These are phyloP conservation scores for Alternaria triticina DNA, from an alignment of 2,329 filamentous ascomycete species.

Conservation along the genomic window DNA sequence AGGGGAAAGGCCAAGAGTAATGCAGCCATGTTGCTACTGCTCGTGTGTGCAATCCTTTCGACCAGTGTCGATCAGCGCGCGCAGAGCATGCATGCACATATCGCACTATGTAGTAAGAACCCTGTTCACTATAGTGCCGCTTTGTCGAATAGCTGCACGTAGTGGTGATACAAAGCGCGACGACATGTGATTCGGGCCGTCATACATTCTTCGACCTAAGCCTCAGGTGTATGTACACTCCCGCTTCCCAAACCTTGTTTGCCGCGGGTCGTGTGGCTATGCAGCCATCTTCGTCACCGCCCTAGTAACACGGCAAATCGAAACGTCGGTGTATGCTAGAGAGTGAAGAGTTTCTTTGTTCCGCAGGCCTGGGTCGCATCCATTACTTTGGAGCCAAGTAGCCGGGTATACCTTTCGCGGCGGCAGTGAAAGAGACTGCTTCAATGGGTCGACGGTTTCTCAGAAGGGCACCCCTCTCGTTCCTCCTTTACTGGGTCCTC, in stretches of 20 bases:
- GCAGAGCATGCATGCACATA: neutral
- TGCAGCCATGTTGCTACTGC: neutral
- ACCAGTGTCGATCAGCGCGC: neutral
- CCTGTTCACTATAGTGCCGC: neutral
- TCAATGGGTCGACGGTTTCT: neutral
- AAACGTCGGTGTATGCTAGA: neutral
- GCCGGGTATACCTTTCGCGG: neutral
- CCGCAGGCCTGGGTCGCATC: neutral
- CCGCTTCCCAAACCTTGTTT: neutral
- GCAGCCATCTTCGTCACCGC: neutral
- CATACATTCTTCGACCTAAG: neutral
- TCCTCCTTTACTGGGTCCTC: neutral
- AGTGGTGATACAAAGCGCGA: neutral
- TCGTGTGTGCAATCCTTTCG: neutral
- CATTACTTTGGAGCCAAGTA: neutral
- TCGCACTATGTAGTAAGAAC: neutral
- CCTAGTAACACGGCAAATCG: neutral
- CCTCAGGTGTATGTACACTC: neutral
- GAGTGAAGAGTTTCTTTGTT: conserved; percentile 1
- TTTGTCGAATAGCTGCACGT: neutral
- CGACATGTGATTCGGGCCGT: neutral
- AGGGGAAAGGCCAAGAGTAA: neutral
- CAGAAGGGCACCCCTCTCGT: neutral
- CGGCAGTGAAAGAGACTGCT: neutral
- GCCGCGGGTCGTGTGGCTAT: neutral